Base-by-base conservation (phyloP, 305 asterid genomes). In the Withania somnifera region DNA sequence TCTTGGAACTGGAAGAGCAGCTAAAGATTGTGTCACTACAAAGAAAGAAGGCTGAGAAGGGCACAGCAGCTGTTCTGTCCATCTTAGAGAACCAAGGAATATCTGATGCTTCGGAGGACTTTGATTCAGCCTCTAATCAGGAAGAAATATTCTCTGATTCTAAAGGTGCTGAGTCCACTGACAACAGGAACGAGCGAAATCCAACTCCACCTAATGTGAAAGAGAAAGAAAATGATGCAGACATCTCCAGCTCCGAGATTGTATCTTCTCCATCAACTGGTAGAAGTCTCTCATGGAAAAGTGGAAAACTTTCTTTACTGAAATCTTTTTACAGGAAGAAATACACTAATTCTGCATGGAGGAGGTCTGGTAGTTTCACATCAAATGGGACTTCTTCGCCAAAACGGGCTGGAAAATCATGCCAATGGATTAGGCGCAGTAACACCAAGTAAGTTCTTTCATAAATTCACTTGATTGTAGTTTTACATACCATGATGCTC, bases 1-100 rank as follows among this genome's bases (percentile, higher is more conserved):
- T 96, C 52, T 77, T 85, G 76, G 97, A 93, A 87, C 92, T 96
- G 78, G 98, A 91, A 90, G 97, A 90, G 84, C 97, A 93, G 88
- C 91, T 96, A 38, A 91, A 91, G 86, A 85, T 86, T 81, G 95
- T 91, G 40, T 83, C 92, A 30, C 87, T 94, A 69, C 98, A 92
- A 87, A 89, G 98, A 84, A 92, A 88, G 88, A 94, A 91, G 81
- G 98, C 99, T 40, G 99, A 96, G 85, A 94, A 88, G 89, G 99
- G 98, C 82, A 94, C 98, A 20, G 87, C 87, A 3, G 90, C 90
- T 80, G 94, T 94, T 84, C 97, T 96, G 78, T 87, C 96, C 30
- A 93, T 96, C 79, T 86, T 96, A 77, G 97, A 92, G 86, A 90
- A 92, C 76, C 87, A 87, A 61, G 98, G 98, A 80, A 84, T 89